These are phyloP conservation scores for Elsinoe fawcettii DNA, from an alignment of 2,329 filamentous ascomycete species.

Conservation along the genomic window DNA sequence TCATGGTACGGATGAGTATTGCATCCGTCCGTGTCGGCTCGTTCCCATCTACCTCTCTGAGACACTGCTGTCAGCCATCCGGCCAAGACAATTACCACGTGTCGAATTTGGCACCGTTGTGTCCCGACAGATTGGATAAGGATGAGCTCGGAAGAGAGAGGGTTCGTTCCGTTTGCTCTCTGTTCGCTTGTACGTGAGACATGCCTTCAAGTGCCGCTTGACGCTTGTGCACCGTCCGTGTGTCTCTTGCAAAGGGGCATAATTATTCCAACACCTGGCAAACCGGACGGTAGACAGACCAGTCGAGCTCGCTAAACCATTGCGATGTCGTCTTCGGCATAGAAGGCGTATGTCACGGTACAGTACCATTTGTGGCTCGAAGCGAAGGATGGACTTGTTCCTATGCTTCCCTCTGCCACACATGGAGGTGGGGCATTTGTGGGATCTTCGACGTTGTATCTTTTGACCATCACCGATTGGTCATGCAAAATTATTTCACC, in stretches of 20 bases:
- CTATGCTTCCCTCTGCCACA: not conserved
- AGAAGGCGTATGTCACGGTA: too few species aligned
- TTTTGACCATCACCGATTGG: conserved; percentile 2
- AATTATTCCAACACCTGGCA: too few species aligned
- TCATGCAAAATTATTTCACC: conserved; percentile 8
- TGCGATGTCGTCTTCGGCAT: too few species aligned
- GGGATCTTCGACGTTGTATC: not conserved
- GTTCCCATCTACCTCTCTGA: not conserved
- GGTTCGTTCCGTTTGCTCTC: not conserved
- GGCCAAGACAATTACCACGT: conserved; percentile 10
- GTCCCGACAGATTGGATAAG: conserved; percentile 10
- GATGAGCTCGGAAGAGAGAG: not conserved
- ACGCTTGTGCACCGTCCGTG: too few species aligned
- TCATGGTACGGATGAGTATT: conserved; percentile 4
- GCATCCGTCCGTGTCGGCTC: conserved; percentile 8
- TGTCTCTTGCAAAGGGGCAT: too few species aligned
- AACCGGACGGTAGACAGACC: too few species aligned
- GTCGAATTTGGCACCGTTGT: conserved; percentile 1
- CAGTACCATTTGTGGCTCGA: not conserved
- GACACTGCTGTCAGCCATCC: not conserved
- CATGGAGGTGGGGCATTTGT: not conserved
- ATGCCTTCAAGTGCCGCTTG: too few species aligned
- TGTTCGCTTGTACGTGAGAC: not conserved
- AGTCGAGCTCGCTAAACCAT: too few species aligned
- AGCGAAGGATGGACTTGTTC: conserved; percentile 3